phyloP scores from a whole-genome alignment of 768 basidiomycete species.

The Gelatoporia subvermispora region DNA sequence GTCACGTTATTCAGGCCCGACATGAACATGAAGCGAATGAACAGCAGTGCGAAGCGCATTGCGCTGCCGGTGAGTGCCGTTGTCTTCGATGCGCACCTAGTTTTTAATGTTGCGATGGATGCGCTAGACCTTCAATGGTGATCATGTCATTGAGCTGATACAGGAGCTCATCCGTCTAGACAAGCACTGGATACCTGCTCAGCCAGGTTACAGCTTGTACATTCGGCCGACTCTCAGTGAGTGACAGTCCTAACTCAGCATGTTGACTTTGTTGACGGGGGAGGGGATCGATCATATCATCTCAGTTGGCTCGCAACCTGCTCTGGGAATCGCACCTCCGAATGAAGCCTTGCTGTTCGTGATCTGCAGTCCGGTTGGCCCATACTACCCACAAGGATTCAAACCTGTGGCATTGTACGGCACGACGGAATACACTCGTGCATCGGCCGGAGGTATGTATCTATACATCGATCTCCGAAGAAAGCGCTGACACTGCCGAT shows the following conservation, averaged over 20 bases:
- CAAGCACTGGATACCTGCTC: conserved; percentile 86
- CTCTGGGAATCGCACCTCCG: conserved; percentile 43
- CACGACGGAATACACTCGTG: conserved; percentile 43
- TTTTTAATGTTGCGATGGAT: not conserved
- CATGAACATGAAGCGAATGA: conserved; percentile 98
- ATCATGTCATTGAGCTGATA: conserved; percentile 70
- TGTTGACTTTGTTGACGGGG: too few species aligned
- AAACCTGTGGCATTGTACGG: conserved; percentile 87
- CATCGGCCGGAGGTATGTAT: conserved; percentile 38
- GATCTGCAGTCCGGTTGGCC: conserved; percentile 62
- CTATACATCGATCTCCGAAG: not conserved
- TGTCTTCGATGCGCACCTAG: not conserved
- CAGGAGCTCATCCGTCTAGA: conserved; percentile 83
- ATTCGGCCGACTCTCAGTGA: conserved; percentile 75
- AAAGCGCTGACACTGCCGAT: not conserved
- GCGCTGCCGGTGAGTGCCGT: conserved; percentile 66
- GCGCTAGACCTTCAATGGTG: conserved; percentile 68
- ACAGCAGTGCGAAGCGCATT: conserved; percentile 70
- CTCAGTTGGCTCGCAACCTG: conserved; percentile 71
- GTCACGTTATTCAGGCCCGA: conserved; percentile 89
- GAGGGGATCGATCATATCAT: not conserved
- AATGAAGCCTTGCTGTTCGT: conserved; percentile 62
- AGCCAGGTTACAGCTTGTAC: conserved; percentile 87
- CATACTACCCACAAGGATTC: conserved; percentile 83
- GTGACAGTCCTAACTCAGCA: too few species aligned